Evolutionary conservation across 2,329 filamentous ascomycete genomes (phyloP).

Genomic region (Fusarium humuli): DNA sequence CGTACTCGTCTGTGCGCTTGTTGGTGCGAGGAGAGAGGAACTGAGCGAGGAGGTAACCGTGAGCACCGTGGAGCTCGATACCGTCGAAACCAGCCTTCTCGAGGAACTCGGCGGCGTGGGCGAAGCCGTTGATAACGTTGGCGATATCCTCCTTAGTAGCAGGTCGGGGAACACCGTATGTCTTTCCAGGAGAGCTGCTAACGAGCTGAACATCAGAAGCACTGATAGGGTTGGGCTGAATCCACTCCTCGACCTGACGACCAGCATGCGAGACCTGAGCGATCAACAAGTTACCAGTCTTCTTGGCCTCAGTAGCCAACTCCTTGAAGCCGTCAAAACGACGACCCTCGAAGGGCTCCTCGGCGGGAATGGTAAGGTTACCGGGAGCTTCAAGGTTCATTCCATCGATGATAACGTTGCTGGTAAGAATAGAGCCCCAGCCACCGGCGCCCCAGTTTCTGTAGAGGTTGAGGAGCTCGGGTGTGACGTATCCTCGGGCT

Average conservation of each 20-base stretch:
- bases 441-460: constrained; percentile 30
- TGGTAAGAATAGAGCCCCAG: constrained; percentile 28
- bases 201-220: constrained; percentile 65
- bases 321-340: constrained; percentile 34
- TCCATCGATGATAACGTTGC: constrained; percentile 30
- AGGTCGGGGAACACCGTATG: constrained; percentile 49
- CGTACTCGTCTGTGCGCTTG: constrained; percentile 64
- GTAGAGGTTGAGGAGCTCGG: constrained; percentile 29
- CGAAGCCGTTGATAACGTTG: constrained; percentile 26
- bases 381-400: constrained; percentile 28
- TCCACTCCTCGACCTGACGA: constrained; percentile 33
- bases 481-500: constrained; percentile 28
- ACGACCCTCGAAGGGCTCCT: constrained; percentile 19
- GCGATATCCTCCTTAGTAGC: constrained; percentile 34
- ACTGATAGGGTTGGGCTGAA: constrained; percentile 51
- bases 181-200: constrained; percentile 64
- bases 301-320: constrained; percentile 18
- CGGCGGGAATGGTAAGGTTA: constrained; percentile 15
- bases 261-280: constrained; percentile 32
- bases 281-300: constrained; percentile 21
- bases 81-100: constrained; percentile 38
- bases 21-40: constrained; percentile 59
- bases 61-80: constrained; percentile 31
- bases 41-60: constrained; percentile 61
- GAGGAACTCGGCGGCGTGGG: constrained; percentile 59